Evolutionary conservation across 305 asterid species (phyloP).

Genomic region (Solanum chacoense): DNA sequence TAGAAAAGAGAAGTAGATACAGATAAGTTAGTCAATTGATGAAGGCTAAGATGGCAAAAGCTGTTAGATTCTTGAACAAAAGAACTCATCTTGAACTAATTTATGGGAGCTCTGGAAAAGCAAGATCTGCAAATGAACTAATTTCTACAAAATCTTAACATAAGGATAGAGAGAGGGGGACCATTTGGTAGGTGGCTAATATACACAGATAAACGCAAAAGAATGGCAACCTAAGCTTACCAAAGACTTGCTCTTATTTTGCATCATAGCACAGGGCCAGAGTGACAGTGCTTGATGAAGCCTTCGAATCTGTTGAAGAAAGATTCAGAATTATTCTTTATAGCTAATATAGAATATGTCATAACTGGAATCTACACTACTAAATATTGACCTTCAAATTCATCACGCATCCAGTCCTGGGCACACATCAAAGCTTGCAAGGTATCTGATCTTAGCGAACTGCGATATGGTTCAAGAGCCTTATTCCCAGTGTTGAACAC

Average conservation of each 20-base stretch:
- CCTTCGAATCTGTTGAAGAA: slow-evolving; percentile 22
- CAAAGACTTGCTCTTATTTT: slow-evolving; percentile 15
- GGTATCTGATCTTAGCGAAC: slow-evolving; percentile 57
- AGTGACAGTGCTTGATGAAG: slow-evolving; percentile 17
- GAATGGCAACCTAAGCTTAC: slow-evolving; percentile 17
- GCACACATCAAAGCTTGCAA: slow-evolving; percentile 80
- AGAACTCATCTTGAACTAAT: neutral
- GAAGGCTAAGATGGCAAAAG: neutral
- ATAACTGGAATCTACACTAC: neutral
- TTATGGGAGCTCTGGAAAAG: neutral
- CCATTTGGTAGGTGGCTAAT: neutral
- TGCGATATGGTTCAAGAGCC: slow-evolving; percentile 39
- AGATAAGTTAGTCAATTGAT: neutral
- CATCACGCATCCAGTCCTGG: slow-evolving; percentile 72
- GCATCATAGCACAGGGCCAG: slow-evolving; percentile 30
- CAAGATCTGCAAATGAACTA: neutral
- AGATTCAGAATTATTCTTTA: slow-evolving; percentile 2
- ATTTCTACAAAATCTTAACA: slow-evolving; percentile 1
- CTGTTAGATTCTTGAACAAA: neutral
- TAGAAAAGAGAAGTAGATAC: neutral
- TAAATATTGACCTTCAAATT: slow-evolving; percentile 21
- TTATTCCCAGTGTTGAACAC: slow-evolving; percentile 52
- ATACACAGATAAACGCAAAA: neutral
- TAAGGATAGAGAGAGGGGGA: neutral
- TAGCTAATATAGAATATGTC: neutral